A percentile compares a stretch with the other conserved stretches of the same genome.
Evolutionary conservation across 2,329 filamentous ascomycete genomes (phyloP).

Genomic region (Fusarium multiceps): DNA sequence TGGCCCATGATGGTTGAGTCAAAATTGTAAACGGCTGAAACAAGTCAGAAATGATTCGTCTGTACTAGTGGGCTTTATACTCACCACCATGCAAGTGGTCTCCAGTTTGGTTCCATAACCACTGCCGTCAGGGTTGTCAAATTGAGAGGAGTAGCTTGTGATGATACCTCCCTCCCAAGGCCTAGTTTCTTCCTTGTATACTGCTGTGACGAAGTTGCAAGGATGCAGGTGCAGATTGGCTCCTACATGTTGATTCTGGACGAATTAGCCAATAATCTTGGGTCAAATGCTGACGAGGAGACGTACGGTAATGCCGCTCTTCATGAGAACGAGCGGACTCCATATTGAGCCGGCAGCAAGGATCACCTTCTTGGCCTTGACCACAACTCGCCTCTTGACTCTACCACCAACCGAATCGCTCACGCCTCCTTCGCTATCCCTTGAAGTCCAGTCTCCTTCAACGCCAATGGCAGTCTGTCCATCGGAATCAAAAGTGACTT

Average conservation of each 20-base stretch:
- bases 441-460: conserved; percentile 78
- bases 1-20: conserved; percentile 72
- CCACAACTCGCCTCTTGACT: conserved; percentile 69
- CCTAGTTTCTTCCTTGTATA: conserved; percentile 77
- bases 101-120: conserved; percentile 89
- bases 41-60: conserved; percentile 27
- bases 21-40: conserved; percentile 72
- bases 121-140: conserved; percentile 82
- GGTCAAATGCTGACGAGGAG: conserved; percentile 1
- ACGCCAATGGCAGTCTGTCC: conserved; percentile 75
- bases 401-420: conserved; percentile 61
- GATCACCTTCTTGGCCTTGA: conserved; percentile 84
- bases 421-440: conserved; percentile 71
- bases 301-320: conserved; percentile 77
- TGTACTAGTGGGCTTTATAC: conserved; percentile 35
- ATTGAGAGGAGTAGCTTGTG: conserved; percentile 79
- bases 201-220: conserved; percentile 66
- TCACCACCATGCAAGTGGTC: conserved; percentile 74
- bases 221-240: conserved; percentile 86
- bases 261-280: conserved; percentile 36
- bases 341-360: conserved; percentile 81
- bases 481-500: conserved; percentile 73
- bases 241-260: conserved; percentile 81
- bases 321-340: conserved; percentile 79
- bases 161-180: conserved; percentile 82